Evolutionary conservation across 208 protist genomes (phyloP).

Genomic region (Crithidia brevicula): DNA sequence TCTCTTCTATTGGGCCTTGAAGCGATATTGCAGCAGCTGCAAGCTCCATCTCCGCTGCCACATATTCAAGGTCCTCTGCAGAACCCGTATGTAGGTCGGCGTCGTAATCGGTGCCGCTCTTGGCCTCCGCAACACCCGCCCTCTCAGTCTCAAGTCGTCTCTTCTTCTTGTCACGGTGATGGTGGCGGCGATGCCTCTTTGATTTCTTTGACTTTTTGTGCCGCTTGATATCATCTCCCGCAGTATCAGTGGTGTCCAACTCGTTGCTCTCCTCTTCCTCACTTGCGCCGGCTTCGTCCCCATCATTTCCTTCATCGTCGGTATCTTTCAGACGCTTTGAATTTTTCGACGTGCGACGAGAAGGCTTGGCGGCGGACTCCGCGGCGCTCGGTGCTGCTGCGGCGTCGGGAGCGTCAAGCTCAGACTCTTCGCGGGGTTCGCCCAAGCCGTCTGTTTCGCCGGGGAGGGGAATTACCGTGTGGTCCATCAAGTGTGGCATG

Average conservation of each 20-base stretch:
- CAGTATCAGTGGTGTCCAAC: background rate
- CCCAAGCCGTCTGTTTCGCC: constrained; percentile 2
- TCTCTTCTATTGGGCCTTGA: constrained; percentile 8
- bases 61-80: background rate
- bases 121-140: background rate
- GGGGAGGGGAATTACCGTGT: constrained; percentile 52
- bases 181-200: constrained; percentile 17
- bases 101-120: background rate
- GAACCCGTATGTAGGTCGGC: background rate
- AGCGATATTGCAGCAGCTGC: background rate
- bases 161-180: constrained; percentile 14
- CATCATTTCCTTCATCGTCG: constrained; percentile 9
- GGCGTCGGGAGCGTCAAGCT: background rate
- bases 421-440: background rate
- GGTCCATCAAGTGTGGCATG: constrained; percentile 62
- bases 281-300: background rate
- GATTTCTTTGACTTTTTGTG: constrained; percentile 19
- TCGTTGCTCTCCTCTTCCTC: background rate
- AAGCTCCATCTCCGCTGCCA: background rate
- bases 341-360: background rate
- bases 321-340: background rate
- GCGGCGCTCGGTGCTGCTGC: background rate
- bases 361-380: background rate
- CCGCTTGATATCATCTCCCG: background rate
- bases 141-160: background rate